Evolutionary conservation across 1,284 basidiomycete species (phyloP), one percentile per base, ranked within the genome.

Genomic region (Hortiboletus rubellus): DNA sequence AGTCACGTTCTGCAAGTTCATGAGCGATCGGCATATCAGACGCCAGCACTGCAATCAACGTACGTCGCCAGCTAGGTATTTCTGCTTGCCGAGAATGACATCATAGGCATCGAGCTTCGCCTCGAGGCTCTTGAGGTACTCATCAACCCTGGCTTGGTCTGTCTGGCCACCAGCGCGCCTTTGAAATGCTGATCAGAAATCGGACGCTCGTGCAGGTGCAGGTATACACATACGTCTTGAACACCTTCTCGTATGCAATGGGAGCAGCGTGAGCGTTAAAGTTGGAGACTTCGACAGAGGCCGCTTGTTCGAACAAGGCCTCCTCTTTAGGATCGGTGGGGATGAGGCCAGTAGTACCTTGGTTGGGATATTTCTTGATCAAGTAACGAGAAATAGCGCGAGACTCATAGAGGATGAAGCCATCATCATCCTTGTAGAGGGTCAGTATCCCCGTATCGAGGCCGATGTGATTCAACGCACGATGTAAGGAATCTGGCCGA

Each of bases 401-500:
- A 37, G 77, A 79, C 66, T 86, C 81, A 66, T 69, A 82, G 46
- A 81, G 60, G 50, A 68, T 60, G 69, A 80, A 77, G 17, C 77
- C 76, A 46, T 82, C 79, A 47, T 82, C 77, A 43, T 80, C 74
- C 72, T 71, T 27, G 22, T 7, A 10, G 11, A 7, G 6, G 1
- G 11, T 67, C 40, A 62, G 38, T 27, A 3, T 47, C 31, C 3
- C 12, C 18, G 14, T 1, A 22, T 10, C 7, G 1, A 11, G n/a
- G 18, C 6, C 27, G 31, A 3, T 1, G 24, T 7, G 9, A 6
- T 1, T 42, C 17, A 9, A 70, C 77, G 40, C 58, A 82, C 82
- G 55, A 89, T 76, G 70, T 80, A 85, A 2, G 86, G 87, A 59
- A 89, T 70, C 67, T 85, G 83, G 18, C 84, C 85, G 62, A 89